Conservation (phyloP, 805 yeast genomes). For the Candida adriatica region DNA sequence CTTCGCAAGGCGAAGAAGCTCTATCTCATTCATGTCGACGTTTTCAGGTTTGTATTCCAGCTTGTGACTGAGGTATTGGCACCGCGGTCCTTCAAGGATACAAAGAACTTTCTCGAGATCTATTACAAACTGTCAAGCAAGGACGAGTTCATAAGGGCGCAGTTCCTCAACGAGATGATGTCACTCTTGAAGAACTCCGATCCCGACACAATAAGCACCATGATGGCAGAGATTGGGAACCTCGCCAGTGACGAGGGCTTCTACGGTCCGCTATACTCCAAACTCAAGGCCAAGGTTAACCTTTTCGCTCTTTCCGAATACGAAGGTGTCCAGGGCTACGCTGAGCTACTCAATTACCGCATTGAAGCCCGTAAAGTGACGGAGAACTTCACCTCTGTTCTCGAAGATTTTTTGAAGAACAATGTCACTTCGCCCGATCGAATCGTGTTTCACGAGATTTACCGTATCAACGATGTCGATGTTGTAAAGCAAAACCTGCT, state of each 20-base stretch:
- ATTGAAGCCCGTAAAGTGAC: slow-evolving; percentile 18
- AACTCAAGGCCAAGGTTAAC: slow-evolving; percentile 9
- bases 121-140: slow-evolving; percentile 18
- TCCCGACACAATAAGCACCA: slow-evolving; percentile 4
- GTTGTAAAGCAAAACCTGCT: slow-evolving; percentile 31
- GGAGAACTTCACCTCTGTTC: slow-evolving; percentile 10
- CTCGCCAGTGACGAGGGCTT: slow-evolving; percentile 8
- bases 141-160: slow-evolving; percentile 19
- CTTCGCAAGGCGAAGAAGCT: slow-evolving; percentile 13
- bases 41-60: slow-evolving; percentile 15
- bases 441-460: slow-evolving; percentile 33
- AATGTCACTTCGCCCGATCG: slow-evolving; percentile 10
- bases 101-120: slow-evolving; percentile 15
- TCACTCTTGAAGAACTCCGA: slow-evolving; percentile 10
- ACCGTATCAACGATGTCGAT: slow-evolving; percentile 26
- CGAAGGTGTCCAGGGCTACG: slow-evolving; percentile 2
- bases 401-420: slow-evolving; percentile 15
- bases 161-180: slow-evolving; percentile 20
- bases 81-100: slow-evolving; percentile 9
- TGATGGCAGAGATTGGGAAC: slow-evolving; percentile 8
- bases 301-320: neutral
- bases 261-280: slow-evolving; percentile 10
- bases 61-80: slow-evolving; percentile 16
- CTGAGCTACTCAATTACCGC: slow-evolving; percentile 14
- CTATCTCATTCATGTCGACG: slow-evolving; percentile 13